Evolutionary conservation across 768 basidiomycete species (phyloP).

Genomic region (Trametes maxima): DNA sequence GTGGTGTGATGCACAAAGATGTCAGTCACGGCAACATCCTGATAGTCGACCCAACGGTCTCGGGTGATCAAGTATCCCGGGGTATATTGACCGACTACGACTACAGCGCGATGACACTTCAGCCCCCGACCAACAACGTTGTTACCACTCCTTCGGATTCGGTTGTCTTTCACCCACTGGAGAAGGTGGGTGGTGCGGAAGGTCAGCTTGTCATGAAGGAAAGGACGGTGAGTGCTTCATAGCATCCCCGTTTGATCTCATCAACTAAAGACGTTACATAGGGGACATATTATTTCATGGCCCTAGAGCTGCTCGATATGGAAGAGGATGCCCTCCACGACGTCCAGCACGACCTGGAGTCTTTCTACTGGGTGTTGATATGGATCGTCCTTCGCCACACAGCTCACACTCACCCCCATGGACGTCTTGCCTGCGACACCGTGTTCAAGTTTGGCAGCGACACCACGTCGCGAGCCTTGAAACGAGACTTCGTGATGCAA

Average conservation of each 20-base stretch:
- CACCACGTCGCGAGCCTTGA: not conserved
- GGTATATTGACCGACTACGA: not conserved
- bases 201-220: not conserved
- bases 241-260: no score
- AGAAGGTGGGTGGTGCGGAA: not conserved
- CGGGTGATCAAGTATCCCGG: no score
- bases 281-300: slow-evolving; percentile 9
- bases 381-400: slow-evolving; percentile 17
- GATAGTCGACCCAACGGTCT: not conserved
- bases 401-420: not conserved
- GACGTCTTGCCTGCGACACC: not conserved
- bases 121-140: not conserved
- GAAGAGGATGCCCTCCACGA: not conserved
- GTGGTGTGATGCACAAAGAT: not conserved
- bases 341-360: slow-evolving; percentile 16
- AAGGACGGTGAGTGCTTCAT: not conserved
- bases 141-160: not conserved
- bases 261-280: not conserved
- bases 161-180: not conserved
- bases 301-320: not conserved
- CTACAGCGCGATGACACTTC: not conserved
- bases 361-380: slow-evolving; percentile 18
- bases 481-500: not conserved
- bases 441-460: not conserved
- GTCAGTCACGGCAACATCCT: slow-evolving; percentile 8